A percentile compares a stretch with the other conserved stretches of the same genome.
These are phyloP conservation scores for Tricharina praecox DNA, from an alignment of 495 filamentous ascomycete genomes.

Conservation along the genomic window DNA sequence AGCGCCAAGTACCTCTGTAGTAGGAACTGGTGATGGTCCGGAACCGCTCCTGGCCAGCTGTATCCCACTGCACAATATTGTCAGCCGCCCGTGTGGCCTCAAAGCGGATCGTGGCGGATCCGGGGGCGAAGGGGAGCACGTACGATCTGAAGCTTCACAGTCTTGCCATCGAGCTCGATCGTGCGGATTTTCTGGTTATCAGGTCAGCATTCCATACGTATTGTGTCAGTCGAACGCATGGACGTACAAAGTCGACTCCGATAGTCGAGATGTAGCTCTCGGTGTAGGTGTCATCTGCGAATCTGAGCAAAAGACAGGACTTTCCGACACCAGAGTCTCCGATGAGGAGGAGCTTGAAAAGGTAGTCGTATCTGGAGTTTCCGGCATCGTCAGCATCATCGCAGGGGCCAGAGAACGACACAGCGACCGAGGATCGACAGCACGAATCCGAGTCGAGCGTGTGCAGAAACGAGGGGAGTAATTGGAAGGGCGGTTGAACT, in stretches of 20 bases:
- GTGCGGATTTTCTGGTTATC: slow-evolving; percentile 99
- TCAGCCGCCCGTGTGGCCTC: background rate
- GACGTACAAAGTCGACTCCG: slow-evolving; percentile 91
- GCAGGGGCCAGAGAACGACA: background rate
- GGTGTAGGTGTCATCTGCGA: slow-evolving; percentile 99
- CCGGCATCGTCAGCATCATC: background rate
- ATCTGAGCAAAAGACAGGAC: slow-evolving; percentile 92
- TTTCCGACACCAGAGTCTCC: slow-evolving; percentile 99
- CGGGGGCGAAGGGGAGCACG: slow-evolving; percentile 26
- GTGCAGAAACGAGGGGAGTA: slow-evolving; percentile 7
- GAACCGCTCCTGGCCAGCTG: slow-evolving; percentile 97
- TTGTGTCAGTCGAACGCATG: too few relatives aligned
- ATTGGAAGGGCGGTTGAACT: too few relatives aligned
- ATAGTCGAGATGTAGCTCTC: slow-evolving; percentile 99
- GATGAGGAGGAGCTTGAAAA: slow-evolving; percentile 99
- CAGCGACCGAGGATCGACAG: background rate
- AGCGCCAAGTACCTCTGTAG: slow-evolving; percentile 73
- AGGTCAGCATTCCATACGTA: too few relatives aligned
- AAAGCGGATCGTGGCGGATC: background rate
- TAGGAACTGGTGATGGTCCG: slow-evolving; percentile 98
- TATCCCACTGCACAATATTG: slow-evolving; percentile 63
- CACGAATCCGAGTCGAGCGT: background rate
- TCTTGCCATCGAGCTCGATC: slow-evolving; percentile 98
- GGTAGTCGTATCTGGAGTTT: slow-evolving; percentile 95
- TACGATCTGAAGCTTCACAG: slow-evolving; percentile 98